Evolutionary conservation across 1,284 basidiomycete species (phyloP).

Genomic region (Bjerkandera adusta): DNA sequence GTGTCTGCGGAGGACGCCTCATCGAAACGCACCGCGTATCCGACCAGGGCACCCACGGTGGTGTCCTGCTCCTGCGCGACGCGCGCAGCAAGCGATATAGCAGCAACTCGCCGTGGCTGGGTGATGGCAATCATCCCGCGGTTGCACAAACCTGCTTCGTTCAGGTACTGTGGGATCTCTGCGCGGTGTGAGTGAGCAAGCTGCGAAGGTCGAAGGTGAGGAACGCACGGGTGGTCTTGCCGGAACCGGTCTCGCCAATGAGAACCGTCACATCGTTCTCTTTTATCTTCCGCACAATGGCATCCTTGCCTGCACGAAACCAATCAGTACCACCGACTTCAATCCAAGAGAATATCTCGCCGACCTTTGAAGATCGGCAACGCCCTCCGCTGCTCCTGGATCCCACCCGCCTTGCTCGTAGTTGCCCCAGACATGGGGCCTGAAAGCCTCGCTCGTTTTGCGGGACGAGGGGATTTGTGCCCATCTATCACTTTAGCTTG

Average conservation of each 20-base stretch:
- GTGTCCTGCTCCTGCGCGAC: conserved; percentile 85
- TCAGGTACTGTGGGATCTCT: conserved; percentile 91
- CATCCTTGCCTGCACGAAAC: conserved; percentile 60
- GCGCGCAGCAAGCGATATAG: conserved; percentile 87
- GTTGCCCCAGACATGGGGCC: background rate
- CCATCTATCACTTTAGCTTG: conserved; percentile 7
- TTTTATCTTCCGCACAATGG: conserved; percentile 71
- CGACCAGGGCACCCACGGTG: conserved; percentile 72
- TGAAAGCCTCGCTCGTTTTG: conserved; percentile 5
- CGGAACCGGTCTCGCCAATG: conserved; percentile 95
- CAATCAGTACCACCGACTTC: background rate
- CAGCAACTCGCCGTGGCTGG: conserved; percentile 92
- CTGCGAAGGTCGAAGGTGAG: conserved; percentile 8
- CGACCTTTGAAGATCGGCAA: conserved; percentile 79
- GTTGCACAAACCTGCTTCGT: conserved; percentile 64
- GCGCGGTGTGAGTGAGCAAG: conserved; percentile 19
- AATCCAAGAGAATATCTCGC: conserved; percentile 12
- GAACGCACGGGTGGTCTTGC: conserved; percentile 91
- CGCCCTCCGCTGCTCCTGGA: conserved; percentile 64
- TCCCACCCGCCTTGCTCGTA: conserved; percentile 2
- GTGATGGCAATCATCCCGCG: conserved; percentile 82
- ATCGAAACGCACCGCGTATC: conserved; percentile 96
- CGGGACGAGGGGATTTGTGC: conserved; percentile 9
- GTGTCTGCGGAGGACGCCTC: conserved; percentile 73
- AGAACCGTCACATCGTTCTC: conserved; percentile 88